A percentile compares a stretch with the other conserved stretches of the same genome.
These are phyloP conservation scores for Apiospora aurea DNA, from an alignment of 2,329 filamentous ascomycete genomes.

Conservation along the genomic window DNA sequence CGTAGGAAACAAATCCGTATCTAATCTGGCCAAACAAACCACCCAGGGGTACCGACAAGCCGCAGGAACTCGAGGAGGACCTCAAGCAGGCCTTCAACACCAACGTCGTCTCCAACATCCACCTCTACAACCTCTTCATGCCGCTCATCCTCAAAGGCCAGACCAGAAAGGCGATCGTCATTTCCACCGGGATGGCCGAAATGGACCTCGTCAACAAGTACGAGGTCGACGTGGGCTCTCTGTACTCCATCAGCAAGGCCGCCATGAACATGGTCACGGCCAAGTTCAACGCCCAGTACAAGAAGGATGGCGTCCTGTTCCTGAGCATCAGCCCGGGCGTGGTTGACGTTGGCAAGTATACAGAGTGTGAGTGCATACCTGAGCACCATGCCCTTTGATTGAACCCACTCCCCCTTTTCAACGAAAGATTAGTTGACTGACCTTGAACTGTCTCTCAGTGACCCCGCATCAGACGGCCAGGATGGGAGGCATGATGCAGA, in stretches of 20 bases:
- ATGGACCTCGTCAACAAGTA: constrained; percentile 52
- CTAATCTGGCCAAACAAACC: neutral
- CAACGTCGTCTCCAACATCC: constrained; percentile 60
- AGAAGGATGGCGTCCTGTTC: constrained; percentile 58
- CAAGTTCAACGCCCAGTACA: constrained; percentile 60
- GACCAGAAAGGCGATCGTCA: constrained; percentile 42
- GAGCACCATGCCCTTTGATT: neutral
- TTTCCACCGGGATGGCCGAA: constrained; percentile 57
- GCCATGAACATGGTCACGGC: constrained; percentile 55
- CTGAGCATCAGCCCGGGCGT: constrained; percentile 59
- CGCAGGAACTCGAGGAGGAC: constrained; percentile 45
- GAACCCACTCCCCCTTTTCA: neutral
- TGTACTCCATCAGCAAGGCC: constrained; percentile 47
- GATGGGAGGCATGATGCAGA: constrained; percentile 28
- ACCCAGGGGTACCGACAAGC: constrained; percentile 38
- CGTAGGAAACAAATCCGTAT: too few species aligned
- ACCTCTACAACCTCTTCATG: constrained; percentile 60
- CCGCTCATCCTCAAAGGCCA: constrained; percentile 59
- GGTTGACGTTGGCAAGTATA: constrained; percentile 44
- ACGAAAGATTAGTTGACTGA: neutral
- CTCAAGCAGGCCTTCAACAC: constrained; percentile 46
- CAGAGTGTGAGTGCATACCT: neutral
- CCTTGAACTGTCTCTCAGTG: neutral
- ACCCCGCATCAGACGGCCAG: neutral
- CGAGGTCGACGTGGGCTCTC: constrained; percentile 17